A percentile compares a stretch with the other conserved stretches of the same genome.
phyloP scores from a whole-genome alignment of 352 stramenopile species.

The Pelagophyceae sp. region DNA sequence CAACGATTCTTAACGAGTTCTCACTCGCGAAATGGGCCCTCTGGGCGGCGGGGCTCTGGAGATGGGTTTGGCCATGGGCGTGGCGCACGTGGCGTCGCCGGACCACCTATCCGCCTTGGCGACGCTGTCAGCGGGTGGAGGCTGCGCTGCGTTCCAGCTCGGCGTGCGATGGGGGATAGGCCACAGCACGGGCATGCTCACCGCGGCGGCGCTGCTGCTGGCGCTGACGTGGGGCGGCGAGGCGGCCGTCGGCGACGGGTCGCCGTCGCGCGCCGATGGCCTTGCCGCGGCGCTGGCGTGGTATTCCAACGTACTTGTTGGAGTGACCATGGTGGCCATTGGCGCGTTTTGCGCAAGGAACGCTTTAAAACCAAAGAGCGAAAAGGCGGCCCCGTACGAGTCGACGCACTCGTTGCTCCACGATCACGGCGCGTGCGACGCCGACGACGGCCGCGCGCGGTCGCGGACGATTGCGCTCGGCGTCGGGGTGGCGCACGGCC shows the following conservation, averaged over 20 bases:
- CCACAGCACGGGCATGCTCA: constrained; percentile 65
- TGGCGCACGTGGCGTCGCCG: constrained; percentile 45
- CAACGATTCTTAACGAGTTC: too few species aligned
- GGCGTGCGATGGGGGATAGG: constrained; percentile 74
- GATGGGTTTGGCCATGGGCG: background rate
- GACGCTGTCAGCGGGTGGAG: constrained; percentile 62
- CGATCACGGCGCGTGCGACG: too few species aligned
- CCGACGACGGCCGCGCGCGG: constrained; percentile 9
- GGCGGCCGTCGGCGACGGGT: background rate
- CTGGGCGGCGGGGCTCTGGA: too few species aligned
- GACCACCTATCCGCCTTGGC: constrained; percentile 72
- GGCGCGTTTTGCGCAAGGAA: too few species aligned
- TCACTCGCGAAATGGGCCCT: too few species aligned
- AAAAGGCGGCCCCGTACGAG: too few species aligned
- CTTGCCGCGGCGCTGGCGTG: background rate
- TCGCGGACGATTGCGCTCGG: constrained; percentile 50
- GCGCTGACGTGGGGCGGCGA: constrained; percentile 35
- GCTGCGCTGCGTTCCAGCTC: constrained; percentile 60
- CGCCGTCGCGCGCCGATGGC: background rate
- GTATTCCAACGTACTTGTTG: constrained; percentile 48
- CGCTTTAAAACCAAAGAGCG: too few species aligned
- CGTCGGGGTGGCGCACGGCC: constrained; percentile 75
- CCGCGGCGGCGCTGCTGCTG: constrained; percentile 53
- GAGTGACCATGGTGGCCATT: constrained; percentile 63
- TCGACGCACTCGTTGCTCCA: too few species aligned